Base-by-base conservation (phyloP, 164 flowering plant genomes). In the Amborella trichopoda region DNA sequence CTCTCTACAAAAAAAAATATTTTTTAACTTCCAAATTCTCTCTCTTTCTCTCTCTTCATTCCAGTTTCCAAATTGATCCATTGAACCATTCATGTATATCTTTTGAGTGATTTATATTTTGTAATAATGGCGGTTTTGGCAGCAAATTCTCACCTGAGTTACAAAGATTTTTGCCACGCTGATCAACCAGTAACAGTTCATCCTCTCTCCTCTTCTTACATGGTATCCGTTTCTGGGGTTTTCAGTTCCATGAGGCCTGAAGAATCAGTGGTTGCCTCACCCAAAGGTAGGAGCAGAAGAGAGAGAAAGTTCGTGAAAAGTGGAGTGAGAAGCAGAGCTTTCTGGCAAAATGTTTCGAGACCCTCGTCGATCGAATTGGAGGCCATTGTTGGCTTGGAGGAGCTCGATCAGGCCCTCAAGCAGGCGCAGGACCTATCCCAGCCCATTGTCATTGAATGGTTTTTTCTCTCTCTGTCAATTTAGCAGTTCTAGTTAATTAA, bases 391-490 rank as follows among this genome's bases (percentile, higher is more conserved):
- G 78, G 71, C 24, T 25, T 6, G 30, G 93, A 86, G 22, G 83
- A 90, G 3, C 57, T 90, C 6, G 94, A 83, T 50, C 77, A 63
- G 62, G 62, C 80, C 55, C 64, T 90, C 1, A 51, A 48, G 26
- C 65, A 63, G 5, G 81, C 94, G 4, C 64, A 68, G 41, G 60
- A 83, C 16, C 59, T 50, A n/a, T 67, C 77, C 6, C 80, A 75
- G 48, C 81, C 90, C 22, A 52, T 90, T 53, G 43, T 86, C 69
- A 75, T 90, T 39, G 98, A 81, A 37, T 90, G 98, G 97, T 88
- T 21, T 50, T 40, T 19, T 46, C 42, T 26, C 41, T 49, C 37
- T 47, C 53, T 32, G 27, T 22, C 24, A 2, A 14, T 14, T 22
- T 39, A 11, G 3, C 18, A n/a, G 6, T 22, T n/a, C n/a, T 25